Percentiles rank a stretch among this genome's conserved stretches.
Conservation (phyloP, 2,329 filamentous ascomycete genomes). For the Claviceps purpurea region DNA sequence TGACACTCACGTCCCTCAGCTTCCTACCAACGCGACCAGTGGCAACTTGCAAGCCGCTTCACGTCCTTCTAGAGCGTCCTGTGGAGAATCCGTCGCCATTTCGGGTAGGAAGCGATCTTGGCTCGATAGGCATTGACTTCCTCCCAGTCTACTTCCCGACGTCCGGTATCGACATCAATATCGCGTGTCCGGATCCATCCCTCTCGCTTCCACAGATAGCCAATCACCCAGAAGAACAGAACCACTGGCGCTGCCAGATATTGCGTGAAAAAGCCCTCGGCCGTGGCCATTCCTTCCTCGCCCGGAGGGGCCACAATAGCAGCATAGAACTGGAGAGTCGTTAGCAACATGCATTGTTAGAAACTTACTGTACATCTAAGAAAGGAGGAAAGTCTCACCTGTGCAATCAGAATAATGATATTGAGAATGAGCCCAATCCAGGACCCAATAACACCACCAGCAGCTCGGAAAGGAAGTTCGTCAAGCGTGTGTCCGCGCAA, state of each 20-base stretch:
- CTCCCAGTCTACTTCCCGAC: constrained; percentile 54
- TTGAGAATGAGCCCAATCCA: constrained; percentile 48
- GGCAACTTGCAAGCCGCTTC: no score
- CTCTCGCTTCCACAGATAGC: constrained; percentile 53
- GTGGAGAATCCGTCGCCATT: constrained; percentile 31
- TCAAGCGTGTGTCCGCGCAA: constrained; percentile 46
- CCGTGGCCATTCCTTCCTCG: constrained; percentile 22
- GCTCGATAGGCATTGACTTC: constrained; percentile 42
- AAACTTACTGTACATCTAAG: background rate
- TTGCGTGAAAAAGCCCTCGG: constrained; percentile 39
- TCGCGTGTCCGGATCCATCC: constrained; percentile 44
- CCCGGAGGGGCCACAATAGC: constrained; percentile 26
- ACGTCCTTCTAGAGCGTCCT: constrained; percentile 21
- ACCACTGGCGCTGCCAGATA: constrained; percentile 43
- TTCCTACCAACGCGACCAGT: no score
- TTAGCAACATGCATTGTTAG: background rate
- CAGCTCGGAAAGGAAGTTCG: constrained; percentile 50
- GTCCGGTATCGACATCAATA: constrained; percentile 56
- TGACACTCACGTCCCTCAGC: background rate
- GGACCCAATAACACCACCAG: constrained; percentile 48
- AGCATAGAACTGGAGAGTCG: constrained; percentile 28
- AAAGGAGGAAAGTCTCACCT: constrained; percentile 21
- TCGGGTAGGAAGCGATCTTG: constrained; percentile 36
- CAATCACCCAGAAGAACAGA: constrained; percentile 39
- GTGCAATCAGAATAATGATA: constrained; percentile 40